Conservation (phyloP, 2,329 filamentous ascomycete species). For the Claviceps humidiphila region DNA sequence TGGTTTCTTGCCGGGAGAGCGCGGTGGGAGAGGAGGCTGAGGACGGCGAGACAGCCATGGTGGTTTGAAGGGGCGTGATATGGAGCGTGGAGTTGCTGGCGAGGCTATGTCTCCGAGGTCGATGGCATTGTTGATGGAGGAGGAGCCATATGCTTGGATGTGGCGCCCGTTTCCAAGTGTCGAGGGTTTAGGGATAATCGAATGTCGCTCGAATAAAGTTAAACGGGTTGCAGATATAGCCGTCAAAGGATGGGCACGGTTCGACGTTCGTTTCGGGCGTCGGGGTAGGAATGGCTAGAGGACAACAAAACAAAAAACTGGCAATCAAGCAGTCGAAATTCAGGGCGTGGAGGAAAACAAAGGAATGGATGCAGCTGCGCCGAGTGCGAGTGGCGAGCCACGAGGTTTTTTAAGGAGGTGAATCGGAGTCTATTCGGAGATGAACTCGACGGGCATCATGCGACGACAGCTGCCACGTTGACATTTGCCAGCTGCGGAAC, state of each 20-base stretch:
- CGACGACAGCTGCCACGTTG: slow-evolving; percentile 1
- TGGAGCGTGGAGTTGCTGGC: background rate
- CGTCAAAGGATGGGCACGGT: no score
- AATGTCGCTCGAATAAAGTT: no score
- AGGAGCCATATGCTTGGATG: background rate
- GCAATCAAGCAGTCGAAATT: no score
- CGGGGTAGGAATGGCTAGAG: background rate
- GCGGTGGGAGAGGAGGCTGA: slow-evolving; percentile 14
- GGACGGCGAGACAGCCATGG: background rate
- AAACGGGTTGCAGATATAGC: no score
- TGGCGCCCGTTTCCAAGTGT: background rate
- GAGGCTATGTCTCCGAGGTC: background rate
- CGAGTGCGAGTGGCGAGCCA: background rate
- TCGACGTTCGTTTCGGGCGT: no score
- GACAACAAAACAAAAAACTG: no score
- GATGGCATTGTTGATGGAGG: background rate
- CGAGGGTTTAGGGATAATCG: no score
- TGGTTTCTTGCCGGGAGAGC: slow-evolving; percentile 40
- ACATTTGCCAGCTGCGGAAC: background rate
- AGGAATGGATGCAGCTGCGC: background rate
- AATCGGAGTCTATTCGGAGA: background rate
- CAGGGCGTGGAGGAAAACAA: background rate
- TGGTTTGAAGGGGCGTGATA: background rate
- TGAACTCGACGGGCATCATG: no score
- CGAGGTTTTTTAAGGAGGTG: no score